Base-by-base conservation (phyloP, 169 alveolate genomes). In the Eimeria mitis region DNA sequence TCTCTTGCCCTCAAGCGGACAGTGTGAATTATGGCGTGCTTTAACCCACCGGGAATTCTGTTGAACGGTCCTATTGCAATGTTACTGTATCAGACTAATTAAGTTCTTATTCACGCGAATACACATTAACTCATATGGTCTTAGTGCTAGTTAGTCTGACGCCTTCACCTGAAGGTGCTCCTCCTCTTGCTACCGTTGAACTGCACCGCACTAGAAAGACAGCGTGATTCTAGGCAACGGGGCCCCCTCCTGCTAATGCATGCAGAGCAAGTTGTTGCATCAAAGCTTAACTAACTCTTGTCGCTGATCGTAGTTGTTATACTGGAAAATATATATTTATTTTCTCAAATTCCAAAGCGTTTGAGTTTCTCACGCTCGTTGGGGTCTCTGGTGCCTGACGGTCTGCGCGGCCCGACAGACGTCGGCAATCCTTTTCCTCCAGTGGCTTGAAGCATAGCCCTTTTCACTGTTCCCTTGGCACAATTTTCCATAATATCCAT, bases 381-480 rank as follows among this genome's bases (percentile, higher is more conserved):
- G 95, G 99, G 99, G 97, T 98, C 99, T 0, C 95, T 99, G 81
- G 98, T 98, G 89, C 98, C 98, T 34, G 99, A 99, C 91, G 99
- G 99, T 37, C 99, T 99, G 31, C 98, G 99, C 95, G 99, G 99
- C 56, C 99, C 98, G 34, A 98, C 98, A 59, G 90, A 99, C 28
- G 98, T 98, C 84, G 95, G 98, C 75, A 99, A 97, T 59, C 97
- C 97, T 85, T 99, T 99, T 95, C 91, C 97, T 84, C 97, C 98
- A 70, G 83, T 40, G 52, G 83, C 83, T 73, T 9, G 37, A 73
- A 34, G 56, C 54, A 21, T 73, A 40, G 13, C 14, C 37, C 83
- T 34, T 40, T n/a, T 23, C 34, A 7, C 83, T 73, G 56, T 19
- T 40, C 21, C 83, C 2, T 7, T 23, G 31, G n/a, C 16, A 40